These are phyloP conservation scores for Nicotiana benthamiana DNA, from an alignment of 257 asterid genomes.

Conservation along the genomic window DNA sequence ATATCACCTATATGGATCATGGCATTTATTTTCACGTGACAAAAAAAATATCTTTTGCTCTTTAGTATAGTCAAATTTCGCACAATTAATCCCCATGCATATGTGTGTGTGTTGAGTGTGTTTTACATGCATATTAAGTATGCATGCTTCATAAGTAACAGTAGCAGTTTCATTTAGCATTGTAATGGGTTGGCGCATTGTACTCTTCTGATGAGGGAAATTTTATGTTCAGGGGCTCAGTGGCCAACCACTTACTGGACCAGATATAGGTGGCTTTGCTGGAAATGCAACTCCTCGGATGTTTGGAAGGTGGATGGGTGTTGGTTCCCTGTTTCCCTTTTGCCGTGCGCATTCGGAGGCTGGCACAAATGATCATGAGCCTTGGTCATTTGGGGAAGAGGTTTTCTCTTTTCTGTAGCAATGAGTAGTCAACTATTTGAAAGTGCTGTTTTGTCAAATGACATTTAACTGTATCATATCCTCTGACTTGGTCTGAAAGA, in stretches of 20 bases:
- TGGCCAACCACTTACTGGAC: constrained; percentile 93
- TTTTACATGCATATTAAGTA: background rate
- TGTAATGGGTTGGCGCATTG: background rate
- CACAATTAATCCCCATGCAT: background rate
- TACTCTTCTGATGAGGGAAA: background rate
- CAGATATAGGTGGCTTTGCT: constrained; percentile 97
- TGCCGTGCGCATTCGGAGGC: constrained; percentile 94
- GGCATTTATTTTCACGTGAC: background rate
- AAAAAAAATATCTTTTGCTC: background rate
- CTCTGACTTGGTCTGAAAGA: background rate
- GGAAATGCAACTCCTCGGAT: constrained; percentile 91
- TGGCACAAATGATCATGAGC: constrained; percentile 78
- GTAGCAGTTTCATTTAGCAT: background rate
- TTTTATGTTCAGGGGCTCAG: constrained; percentile 66
- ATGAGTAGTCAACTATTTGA: background rate
- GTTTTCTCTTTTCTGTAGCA: constrained; percentile 29
- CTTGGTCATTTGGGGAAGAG: constrained; percentile 99
- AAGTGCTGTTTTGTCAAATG: background rate
- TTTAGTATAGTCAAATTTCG: background rate
- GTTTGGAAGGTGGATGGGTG: constrained; percentile 99
- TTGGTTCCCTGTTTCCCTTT: constrained; percentile 89
- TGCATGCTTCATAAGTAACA: background rate
- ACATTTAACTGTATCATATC: background rate
- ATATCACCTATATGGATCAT: background rate
- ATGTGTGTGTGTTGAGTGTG: background rate